Evolutionary conservation across 225 moss, liverwort and hornwort species (phyloP).

Genomic region (Antitrichia curtipendula): DNA sequence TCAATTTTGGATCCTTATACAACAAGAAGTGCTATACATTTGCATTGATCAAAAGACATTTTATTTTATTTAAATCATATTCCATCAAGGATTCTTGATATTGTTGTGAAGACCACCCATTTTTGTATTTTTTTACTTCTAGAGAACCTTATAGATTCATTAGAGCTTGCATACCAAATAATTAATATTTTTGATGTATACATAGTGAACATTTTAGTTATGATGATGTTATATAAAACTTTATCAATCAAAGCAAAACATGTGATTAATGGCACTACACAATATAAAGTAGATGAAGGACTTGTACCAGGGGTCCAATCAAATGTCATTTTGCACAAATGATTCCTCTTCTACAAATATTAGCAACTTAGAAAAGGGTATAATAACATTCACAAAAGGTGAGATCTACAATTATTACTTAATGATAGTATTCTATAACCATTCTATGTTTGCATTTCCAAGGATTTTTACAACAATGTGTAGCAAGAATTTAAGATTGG

Average conservation of each 20-base stretch:
- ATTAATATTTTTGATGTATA: background rate
- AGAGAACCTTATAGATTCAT: background rate
- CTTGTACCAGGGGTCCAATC: accelerated
- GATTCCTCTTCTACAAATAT: background rate
- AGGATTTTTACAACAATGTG: background rate
- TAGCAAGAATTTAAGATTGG: background rate
- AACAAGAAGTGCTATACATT: background rate
- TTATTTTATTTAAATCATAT: too few species aligned
- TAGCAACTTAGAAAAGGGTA: background rate
- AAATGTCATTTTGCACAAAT: background rate
- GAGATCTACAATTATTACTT: background rate
- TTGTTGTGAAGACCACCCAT: background rate
- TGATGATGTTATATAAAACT: background rate
- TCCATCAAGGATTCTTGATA: background rate
- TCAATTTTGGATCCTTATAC: background rate
- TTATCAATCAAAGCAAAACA: background rate
- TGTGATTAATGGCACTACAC: background rate
- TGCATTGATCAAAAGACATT: background rate
- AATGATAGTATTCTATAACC: background rate
- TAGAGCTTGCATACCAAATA: background rate
- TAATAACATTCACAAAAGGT: background rate
- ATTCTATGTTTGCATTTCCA: background rate
- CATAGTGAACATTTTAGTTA: background rate
- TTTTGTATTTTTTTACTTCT: background rate
- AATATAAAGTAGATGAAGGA: background rate